These are phyloP conservation scores for Termitomyces sp. DNA, from an alignment of 768 basidiomycete genomes.

Conservation along the genomic window DNA sequence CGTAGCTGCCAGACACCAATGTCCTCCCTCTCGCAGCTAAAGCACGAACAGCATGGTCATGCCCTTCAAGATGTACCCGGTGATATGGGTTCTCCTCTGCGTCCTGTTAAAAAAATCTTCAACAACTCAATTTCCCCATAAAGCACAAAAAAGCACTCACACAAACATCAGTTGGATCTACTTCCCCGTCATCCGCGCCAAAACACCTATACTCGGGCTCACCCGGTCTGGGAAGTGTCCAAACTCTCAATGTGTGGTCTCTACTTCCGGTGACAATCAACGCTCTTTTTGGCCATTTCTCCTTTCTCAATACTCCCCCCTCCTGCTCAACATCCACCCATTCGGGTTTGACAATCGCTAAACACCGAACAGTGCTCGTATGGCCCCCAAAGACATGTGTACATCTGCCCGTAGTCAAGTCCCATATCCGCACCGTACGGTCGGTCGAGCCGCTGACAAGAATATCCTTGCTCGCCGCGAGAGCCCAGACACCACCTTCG, in stretches of 20 bases:
- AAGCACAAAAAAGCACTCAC: slow-evolving; percentile 16
- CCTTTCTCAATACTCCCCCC: slow-evolving; percentile 52
- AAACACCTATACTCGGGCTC: slow-evolving; percentile 74
- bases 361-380: slow-evolving; percentile 92
- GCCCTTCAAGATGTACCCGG: slow-evolving; percentile 76
- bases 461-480: slow-evolving; percentile 84
- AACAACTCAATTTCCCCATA: slow-evolving; percentile 27
- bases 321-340: slow-evolving; percentile 71
- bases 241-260: slow-evolving; percentile 62
- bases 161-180: slow-evolving; percentile 45
- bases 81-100: slow-evolving; percentile 84
- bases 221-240: slow-evolving; percentile 50
- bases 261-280: slow-evolving; percentile 72
- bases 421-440: slow-evolving; percentile 73
- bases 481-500: slow-evolving; percentile 95
- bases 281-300: slow-evolving; percentile 66
- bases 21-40: slow-evolving; percentile 88
- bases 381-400: slow-evolving; percentile 96
- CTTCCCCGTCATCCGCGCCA: slow-evolving; percentile 54
- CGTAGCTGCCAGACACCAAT: slow-evolving; percentile 93
- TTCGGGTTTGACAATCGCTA: slow-evolving; percentile 94
- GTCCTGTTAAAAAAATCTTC: slow-evolving; percentile 36
- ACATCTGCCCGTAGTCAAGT: slow-evolving; percentile 71
- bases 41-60: slow-evolving; percentile 88
- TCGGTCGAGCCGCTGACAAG: slow-evolving; percentile 93